Evolutionary conservation across 2,329 filamentous ascomycete species (phyloP).

Genomic region (Colletotrichum incanum): DNA sequence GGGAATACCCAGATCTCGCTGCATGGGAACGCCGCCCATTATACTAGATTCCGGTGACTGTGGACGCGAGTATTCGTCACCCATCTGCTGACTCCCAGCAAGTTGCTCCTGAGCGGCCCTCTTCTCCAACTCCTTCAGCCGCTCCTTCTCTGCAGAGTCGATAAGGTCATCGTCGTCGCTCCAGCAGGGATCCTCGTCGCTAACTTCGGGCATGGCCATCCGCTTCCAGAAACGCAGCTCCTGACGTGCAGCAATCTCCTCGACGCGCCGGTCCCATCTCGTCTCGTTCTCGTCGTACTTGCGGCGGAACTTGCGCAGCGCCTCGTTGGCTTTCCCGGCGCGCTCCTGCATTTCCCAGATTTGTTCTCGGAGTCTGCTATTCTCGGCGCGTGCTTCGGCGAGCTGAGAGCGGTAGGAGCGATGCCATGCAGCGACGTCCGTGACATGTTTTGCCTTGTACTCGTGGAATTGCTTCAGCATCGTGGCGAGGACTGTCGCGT

Average conservation of each 20-base stretch:
- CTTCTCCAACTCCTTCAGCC: constrained; percentile 67
- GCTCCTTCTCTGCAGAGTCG: constrained; percentile 72
- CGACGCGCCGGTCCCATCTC: constrained; percentile 68
- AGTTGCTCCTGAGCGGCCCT: constrained; percentile 58
- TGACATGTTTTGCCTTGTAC: constrained; percentile 75
- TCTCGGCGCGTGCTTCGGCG: constrained; percentile 76
- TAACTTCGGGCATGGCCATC: constrained; percentile 74
- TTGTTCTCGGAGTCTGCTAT: constrained; percentile 74
- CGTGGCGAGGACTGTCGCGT: constrained; percentile 69
- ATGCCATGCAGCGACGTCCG: constrained; percentile 76
- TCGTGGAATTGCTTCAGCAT: constrained; percentile 77
- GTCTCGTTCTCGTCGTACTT: constrained; percentile 70
- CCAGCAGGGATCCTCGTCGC: constrained; percentile 74
- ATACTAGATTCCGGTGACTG: constrained; percentile 46
- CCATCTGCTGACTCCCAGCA: constrained; percentile 53
- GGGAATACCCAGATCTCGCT: constrained; percentile 52
- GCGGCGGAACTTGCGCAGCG: constrained; percentile 70
- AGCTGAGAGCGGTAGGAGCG: constrained; percentile 76
- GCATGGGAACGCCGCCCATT: constrained; percentile 62
- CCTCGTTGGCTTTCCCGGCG: constrained; percentile 71
- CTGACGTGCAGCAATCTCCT: constrained; percentile 68
- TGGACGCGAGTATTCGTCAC: constrained; percentile 52
- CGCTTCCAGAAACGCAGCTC: constrained; percentile 78
- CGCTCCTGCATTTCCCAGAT: constrained; percentile 78
- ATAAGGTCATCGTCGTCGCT: constrained; percentile 77